A percentile compares a stretch with the other conserved stretches of the same genome.
phyloP scores from a whole-genome alignment of 1,139 yeast genomes.

The Magnusiomyces fungicola region DNA sequence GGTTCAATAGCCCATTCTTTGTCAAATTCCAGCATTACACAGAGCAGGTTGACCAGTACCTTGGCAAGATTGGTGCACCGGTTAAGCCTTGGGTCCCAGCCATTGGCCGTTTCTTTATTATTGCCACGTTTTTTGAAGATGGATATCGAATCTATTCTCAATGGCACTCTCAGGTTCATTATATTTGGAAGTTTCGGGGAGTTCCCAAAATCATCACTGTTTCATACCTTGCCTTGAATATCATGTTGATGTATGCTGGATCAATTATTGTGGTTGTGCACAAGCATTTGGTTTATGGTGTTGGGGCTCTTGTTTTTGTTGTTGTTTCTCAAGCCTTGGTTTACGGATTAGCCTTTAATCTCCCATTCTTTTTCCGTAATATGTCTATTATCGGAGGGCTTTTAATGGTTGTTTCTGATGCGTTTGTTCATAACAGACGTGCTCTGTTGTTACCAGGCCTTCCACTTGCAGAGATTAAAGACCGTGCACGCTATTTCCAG shows the following conservation, averaged over 20 bases:
- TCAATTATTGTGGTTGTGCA: conserved; percentile 67
- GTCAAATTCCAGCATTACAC: conserved; percentile 17
- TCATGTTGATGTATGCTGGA: conserved; percentile 63
- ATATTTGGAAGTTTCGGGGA: conserved; percentile 73
- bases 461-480: conserved; percentile 79
- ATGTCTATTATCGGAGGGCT: conserved; percentile 90
- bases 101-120: conserved; percentile 83
- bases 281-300: conserved; percentile 64
- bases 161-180: conserved; percentile 88
- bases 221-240: conserved; percentile 55
- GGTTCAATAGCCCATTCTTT: neutral
- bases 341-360: conserved; percentile 80
- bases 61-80: conserved; percentile 35
- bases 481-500: conserved; percentile 75
- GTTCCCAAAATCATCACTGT: conserved; percentile 72
- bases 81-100: conserved; percentile 51
- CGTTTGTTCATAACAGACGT: conserved; percentile 71
- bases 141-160: conserved; percentile 76
- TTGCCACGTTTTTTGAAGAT: conserved; percentile 92
- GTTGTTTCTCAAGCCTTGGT: conserved; percentile 80
- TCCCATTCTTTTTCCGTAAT: conserved; percentile 76
- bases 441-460: conserved; percentile 78
- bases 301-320: conserved; percentile 61
- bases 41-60: conserved; percentile 28
- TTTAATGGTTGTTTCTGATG: conserved; percentile 80